Evolutionary conservation across 2,329 filamentous ascomycete genomes (phyloP).

Genomic region (Colletotrichum somersetense): DNA sequence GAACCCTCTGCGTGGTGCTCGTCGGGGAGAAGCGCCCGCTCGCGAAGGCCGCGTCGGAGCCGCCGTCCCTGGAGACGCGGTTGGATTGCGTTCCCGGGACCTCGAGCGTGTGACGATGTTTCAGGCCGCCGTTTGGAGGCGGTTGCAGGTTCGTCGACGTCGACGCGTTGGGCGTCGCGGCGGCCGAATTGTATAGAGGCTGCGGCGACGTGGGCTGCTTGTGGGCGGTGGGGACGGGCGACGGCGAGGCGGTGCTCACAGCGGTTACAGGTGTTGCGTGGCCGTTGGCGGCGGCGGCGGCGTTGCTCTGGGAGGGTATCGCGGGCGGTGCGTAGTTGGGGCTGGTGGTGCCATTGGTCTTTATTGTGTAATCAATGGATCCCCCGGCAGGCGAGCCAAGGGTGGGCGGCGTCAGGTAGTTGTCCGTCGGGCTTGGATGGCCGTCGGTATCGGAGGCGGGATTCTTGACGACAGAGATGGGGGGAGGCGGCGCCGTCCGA

Average conservation of each 20-base stretch:
- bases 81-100: slow-evolving; percentile 78
- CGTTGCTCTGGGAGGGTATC: slow-evolving; percentile 42
- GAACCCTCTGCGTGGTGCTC: slow-evolving; percentile 63
- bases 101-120: slow-evolving; percentile 89
- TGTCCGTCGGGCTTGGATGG: slow-evolving; percentile 49
- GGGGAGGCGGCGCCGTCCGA: slow-evolving; percentile 44
- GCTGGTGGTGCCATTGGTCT: slow-evolving; percentile 44
- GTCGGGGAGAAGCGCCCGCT: slow-evolving; percentile 87
- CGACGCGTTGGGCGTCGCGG: slow-evolving; percentile 52
- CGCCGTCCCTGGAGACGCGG: slow-evolving; percentile 79
- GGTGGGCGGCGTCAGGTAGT: slow-evolving; percentile 50
- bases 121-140: slow-evolving; percentile 70
- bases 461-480: slow-evolving; percentile 35
- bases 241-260: slow-evolving; percentile 34
- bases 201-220: slow-evolving; percentile 57
- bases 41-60: slow-evolving; percentile 73
- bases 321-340: slow-evolving; percentile 48
- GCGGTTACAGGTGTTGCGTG: slow-evolving; percentile 31
- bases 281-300: slow-evolving; percentile 43
- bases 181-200: slow-evolving; percentile 63
- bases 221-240: slow-evolving; percentile 42
- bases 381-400: slow-evolving; percentile 49
- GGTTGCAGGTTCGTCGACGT: slow-evolving; percentile 66
- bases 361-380: slow-evolving; percentile 30
- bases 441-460: slow-evolving; percentile 44